These are phyloP conservation scores for Flaveria trinervia DNA, from an alignment of 129 eudicot genomes.

Conservation along the genomic window DNA sequence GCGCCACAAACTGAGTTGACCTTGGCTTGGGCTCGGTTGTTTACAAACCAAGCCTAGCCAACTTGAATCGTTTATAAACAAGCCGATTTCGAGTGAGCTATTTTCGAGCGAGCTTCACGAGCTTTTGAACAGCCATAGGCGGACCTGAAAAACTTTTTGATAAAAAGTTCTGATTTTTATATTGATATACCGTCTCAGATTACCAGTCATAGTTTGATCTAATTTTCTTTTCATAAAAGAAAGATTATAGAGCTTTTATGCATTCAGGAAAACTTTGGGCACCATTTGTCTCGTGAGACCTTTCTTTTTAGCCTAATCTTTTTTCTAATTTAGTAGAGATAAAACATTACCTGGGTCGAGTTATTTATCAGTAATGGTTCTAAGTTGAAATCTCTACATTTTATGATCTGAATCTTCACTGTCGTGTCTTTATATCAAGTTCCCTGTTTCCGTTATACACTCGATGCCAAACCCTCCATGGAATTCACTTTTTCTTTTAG, in stretches of 20 bases:
- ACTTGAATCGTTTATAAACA: too few relatives aligned
- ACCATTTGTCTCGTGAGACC: not conserved
- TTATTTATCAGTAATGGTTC: not conserved
- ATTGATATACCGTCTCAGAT: too few relatives aligned
- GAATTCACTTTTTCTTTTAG: not conserved
- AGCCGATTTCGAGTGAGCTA: too few relatives aligned
- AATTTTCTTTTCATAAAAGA: not conserved
- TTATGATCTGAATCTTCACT: not conserved
- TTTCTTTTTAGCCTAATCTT: not conserved
- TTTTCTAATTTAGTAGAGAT: not conserved
- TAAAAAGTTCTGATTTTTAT: not conserved
- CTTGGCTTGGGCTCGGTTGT: too few relatives aligned
- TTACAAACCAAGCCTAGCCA: too few relatives aligned
- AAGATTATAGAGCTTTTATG: not conserved
- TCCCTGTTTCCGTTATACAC: not conserved
- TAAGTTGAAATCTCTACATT: not conserved
- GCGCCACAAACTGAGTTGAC: too few relatives aligned
- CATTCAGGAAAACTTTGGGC: not conserved
- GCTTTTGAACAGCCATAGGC: not conserved
- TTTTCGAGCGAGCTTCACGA: too few relatives aligned
- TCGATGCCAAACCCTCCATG: not conserved
- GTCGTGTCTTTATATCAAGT: not conserved
- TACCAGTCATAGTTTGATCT: not conserved
- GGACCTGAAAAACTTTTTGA: not conserved
- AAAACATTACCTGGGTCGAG: not conserved